These are phyloP conservation scores for Aspergillus viridinutans DNA, from an alignment of 2,329 filamentous ascomycete genomes.

Conservation along the genomic window DNA sequence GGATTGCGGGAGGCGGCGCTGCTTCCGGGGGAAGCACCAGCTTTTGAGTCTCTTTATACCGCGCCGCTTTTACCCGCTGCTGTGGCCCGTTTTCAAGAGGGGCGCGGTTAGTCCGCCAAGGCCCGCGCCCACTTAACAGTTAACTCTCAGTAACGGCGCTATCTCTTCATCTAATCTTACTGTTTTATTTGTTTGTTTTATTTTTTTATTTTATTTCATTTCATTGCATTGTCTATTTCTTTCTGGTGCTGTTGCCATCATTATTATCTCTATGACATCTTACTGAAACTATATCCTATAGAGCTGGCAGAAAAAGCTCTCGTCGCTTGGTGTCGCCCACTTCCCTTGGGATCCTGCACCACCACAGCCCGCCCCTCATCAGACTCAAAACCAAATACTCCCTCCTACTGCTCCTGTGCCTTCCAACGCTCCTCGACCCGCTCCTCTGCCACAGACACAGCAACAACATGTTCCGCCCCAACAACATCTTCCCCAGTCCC, in stretches of 20 bases:
- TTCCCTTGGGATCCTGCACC: constrained; percentile 96
- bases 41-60: constrained; percentile 41
- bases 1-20: constrained; percentile 33
- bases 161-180: background rate
- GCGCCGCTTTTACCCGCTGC: constrained; percentile 29
- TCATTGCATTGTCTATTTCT: constrained; percentile 2
- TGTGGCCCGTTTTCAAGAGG: constrained; percentile 1
- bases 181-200: background rate
- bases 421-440: constrained; percentile 41
- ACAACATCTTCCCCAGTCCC: constrained; percentile 32
- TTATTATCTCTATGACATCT: background rate
- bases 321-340: constrained; percentile 74
- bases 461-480: constrained; percentile 36
- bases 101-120: constrained; percentile 17
- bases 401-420: constrained; percentile 38
- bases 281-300: constrained; percentile 36
- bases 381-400: constrained; percentile 36
- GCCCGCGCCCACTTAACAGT: constrained; percentile 11
- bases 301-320: constrained; percentile 93
- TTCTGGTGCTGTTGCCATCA: background rate
- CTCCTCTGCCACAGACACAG: constrained; percentile 25
- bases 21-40: constrained; percentile 33
- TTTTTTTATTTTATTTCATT: constrained; percentile 1
- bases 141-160: constrained; percentile 6
- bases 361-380: constrained; percentile 50